Evolutionary conservation across 139 green algal genomes (phyloP), one percentile per base, ranked within the genome.

Genomic region (Ettlia oleoabundans): DNA sequence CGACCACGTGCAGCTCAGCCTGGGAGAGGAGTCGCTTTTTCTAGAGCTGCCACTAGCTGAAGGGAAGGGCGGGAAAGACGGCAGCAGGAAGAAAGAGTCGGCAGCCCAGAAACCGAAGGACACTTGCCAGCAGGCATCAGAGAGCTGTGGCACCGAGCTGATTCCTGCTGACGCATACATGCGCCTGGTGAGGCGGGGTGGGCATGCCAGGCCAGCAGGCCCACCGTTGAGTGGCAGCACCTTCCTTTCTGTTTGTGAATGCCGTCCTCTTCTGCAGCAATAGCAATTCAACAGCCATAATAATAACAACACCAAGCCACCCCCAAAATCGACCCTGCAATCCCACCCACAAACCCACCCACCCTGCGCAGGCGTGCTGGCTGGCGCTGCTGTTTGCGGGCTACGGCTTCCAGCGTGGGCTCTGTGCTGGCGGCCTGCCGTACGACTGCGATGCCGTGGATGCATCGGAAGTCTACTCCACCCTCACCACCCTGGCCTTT

Each of bases 371-470:
- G 55, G 69, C 69, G 2, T 41, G 9, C n/a, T 76, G 69, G 69
- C 13, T 63, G 24, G n/a, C 42, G 9, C 69, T 76, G 3, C 69
- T 76, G n/a, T 76, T 58, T n/a, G 32, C 28, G 4, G 69, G 69
- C n/a, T 76, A 63, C 30, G 69, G 42, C 69, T n/a, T 76, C 26
- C 69, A 76, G 69, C 69, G 69, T 41, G 30, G 69, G 8, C 42
- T 76, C 26, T 76, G 69, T 41, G 30, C 42, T 5, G n/a, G n/a
- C 2, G 69, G 69, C 69, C 42, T 76, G 42, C 69, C 69, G 4
- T 76, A 76, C 42, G 69, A 76, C n/a, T 76, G 69, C n/a, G 69
- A 76, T 9, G 28, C 41, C 10, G 18, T 61, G 5, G n/a, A 58
- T 32, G 69, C 37, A n/a, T 41, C 42, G 10, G n/a, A 32, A 1